Evolutionary conservation across 129 eudicot species (phyloP).

Genomic region (Mikania micrantha): DNA sequence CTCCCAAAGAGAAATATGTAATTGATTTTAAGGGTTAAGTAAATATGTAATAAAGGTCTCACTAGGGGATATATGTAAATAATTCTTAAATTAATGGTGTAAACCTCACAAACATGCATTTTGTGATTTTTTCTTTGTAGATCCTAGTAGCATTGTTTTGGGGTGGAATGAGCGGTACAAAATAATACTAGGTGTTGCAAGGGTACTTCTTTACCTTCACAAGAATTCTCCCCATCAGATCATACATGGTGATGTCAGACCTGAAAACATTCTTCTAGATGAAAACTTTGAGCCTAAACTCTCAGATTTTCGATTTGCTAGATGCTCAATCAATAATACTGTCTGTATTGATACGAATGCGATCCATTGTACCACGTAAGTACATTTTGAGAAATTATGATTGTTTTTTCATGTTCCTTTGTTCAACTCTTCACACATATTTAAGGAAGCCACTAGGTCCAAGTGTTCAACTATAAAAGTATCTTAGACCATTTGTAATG

Average conservation of each 20-base stretch:
- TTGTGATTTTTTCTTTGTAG: slow-evolving; percentile 2
- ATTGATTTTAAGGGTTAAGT: too few relatives aligned
- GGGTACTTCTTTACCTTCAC: slow-evolving; percentile 20
- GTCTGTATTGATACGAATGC: not conserved
- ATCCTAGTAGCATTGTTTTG: not conserved
- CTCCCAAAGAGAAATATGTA: too few relatives aligned
- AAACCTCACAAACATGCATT: not conserved
- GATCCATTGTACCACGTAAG: not conserved
- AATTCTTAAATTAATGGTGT: too few relatives aligned
- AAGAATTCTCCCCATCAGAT: not conserved
- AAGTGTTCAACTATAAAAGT: too few relatives aligned
- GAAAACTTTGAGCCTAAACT: slow-evolving; percentile 10
- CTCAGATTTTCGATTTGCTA: not conserved
- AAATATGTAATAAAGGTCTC: too few relatives aligned
- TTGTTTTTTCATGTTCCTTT: too few relatives aligned
- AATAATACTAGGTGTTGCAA: slow-evolving; percentile 17
- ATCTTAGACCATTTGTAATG: too few relatives aligned
- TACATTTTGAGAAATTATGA: too few relatives aligned
- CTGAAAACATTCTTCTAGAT: not conserved
- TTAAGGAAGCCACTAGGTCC: too few relatives aligned
- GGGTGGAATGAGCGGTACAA: slow-evolving; percentile 12
- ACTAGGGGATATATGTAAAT: too few relatives aligned
- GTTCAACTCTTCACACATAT: too few relatives aligned
- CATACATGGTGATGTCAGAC: slow-evolving; percentile 2
- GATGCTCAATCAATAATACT: not conserved